Evolutionary conservation across 305 asterid genomes (phyloP).

Genomic region (Solanum chacoense): DNA sequence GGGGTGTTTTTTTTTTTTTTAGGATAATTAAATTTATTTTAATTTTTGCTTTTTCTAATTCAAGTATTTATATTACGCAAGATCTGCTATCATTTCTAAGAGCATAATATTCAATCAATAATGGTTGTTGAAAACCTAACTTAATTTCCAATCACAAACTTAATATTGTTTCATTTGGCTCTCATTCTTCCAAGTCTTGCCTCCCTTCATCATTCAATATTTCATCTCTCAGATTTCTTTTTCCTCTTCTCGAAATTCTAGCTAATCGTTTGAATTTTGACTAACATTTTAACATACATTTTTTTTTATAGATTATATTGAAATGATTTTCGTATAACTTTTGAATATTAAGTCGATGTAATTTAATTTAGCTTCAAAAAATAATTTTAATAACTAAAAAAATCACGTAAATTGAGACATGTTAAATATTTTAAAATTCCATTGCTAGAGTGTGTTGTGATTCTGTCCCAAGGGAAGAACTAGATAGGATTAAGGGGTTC

Average conservation of each 20-base stretch:
- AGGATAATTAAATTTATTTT: background rate
- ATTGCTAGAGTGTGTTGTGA: background rate
- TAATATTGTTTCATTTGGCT: constrained; percentile 17
- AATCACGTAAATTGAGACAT: background rate
- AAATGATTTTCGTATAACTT: background rate
- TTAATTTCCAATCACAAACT: constrained; percentile 1
- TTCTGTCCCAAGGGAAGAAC: background rate
- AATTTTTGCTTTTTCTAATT: background rate
- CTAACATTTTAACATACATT: background rate
- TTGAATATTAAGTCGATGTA: background rate
- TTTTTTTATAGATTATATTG: background rate
- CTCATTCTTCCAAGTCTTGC: constrained; percentile 34
- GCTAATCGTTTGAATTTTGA: background rate
- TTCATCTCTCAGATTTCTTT: background rate
- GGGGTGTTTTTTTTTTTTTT: too few species aligned
- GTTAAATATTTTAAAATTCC: background rate
- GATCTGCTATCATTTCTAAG: background rate
- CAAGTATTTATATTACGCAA: background rate
- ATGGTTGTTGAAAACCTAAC: background rate
- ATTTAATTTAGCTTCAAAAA: background rate
- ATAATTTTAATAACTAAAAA: background rate
- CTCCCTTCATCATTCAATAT: constrained; percentile 11
- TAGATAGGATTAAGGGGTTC: too few species aligned
- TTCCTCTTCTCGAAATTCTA: background rate
- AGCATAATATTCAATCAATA: background rate